Percentiles rank a stretch among this genome's conserved stretches.
Conservation (phyloP, 495 filamentous ascomycete species). For the Tuber melanosporum region DNA sequence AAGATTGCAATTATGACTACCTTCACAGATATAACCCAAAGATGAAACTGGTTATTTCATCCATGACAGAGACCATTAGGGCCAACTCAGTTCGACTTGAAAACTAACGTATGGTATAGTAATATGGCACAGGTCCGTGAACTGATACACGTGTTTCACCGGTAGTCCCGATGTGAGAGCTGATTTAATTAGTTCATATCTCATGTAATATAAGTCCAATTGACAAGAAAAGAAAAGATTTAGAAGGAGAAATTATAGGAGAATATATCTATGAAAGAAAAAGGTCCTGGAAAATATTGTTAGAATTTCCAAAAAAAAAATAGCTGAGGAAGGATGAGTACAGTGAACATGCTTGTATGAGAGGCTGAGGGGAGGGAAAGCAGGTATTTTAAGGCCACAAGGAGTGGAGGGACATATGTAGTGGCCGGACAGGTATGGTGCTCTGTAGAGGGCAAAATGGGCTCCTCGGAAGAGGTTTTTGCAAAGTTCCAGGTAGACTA, state of each 20-base stretch:
- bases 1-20: no score
- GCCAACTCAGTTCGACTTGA: no score
- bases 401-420: not conserved
- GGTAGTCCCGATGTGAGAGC: not conserved
- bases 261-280: not conserved
- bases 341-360: not conserved
- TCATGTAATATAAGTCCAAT: not conserved
- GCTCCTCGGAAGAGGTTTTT: not conserved
- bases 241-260: not conserved
- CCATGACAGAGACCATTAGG: no score
- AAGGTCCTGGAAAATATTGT: not conserved
- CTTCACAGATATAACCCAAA: no score
- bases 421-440: not conserved
- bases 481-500: not conserved
- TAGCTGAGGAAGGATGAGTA: not conserved
- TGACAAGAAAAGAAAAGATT: not conserved
- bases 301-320: not conserved
- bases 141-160: slow-evolving; percentile 5
- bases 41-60: no score
- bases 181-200: not conserved
- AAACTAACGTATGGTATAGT: not conserved
- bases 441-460: not conserved
- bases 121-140: slow-evolving; percentile 3
- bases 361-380: not conserved
- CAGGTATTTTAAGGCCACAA: not conserved